Conservation (phyloP, 129 eudicot genomes). For the Erigeron canadensis region DNA sequence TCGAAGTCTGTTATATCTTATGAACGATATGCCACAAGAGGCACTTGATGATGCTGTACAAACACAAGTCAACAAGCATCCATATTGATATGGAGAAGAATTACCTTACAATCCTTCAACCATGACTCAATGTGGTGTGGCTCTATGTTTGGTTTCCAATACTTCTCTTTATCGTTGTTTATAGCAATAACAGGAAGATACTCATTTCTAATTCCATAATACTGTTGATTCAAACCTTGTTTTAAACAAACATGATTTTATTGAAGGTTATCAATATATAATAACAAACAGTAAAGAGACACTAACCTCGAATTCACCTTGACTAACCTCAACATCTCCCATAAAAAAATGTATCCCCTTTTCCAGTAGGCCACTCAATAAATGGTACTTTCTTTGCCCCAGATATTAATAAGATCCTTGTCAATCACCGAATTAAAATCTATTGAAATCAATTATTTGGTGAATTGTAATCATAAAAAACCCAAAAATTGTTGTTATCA, state of each 20-base stretch:
- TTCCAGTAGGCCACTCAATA: too few relatives aligned
- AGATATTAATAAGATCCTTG: too few relatives aligned
- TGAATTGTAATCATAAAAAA: too few relatives aligned
- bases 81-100: background rate
- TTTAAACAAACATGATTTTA: background rate
- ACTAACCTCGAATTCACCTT: conserved; percentile 85
- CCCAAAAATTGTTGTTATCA: too few relatives aligned
- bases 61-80: conserved; percentile 82
- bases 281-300: background rate
- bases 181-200: conserved; percentile 72
- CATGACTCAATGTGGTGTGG: conserved; percentile 73
- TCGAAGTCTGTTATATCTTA: conserved; percentile 71
- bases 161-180: conserved; percentile 63
- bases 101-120: conserved; percentile 80
- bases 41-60: conserved; percentile 88
- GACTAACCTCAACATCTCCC: conserved; percentile 78
- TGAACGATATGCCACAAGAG: conserved; percentile 75
- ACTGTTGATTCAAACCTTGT: conserved; percentile 44
- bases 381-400: too few relatives aligned
- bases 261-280: background rate
- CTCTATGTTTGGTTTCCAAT: conserved; percentile 65
- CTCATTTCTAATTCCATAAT: conserved; percentile 71
- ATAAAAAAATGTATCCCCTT: conserved; percentile 66
- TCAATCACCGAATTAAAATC: too few relatives aligned
- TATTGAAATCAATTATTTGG: too few relatives aligned